phyloP scores from a whole-genome alignment of 108 stramenopile species.

The Skeletonema grethae region DNA sequence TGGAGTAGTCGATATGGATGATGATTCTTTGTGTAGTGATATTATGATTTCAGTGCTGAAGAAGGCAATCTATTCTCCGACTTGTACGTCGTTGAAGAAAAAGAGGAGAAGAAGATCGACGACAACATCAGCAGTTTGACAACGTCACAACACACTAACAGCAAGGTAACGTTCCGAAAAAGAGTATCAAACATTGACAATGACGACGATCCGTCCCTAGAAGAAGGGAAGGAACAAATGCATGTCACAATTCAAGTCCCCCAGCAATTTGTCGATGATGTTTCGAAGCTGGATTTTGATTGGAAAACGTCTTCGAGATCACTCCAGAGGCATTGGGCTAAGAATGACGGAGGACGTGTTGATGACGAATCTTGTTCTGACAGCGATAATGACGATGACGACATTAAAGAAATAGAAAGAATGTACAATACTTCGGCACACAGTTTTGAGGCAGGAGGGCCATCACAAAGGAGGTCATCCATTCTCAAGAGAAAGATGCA shows the following conservation, averaged over 20 bases:
- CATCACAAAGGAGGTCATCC: not conserved
- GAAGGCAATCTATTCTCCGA: not conserved
- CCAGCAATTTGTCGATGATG: not conserved
- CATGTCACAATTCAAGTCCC: not conserved
- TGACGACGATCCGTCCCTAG: not conserved
- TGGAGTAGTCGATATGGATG: not conserved
- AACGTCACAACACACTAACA: not conserved
- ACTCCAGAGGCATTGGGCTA: not conserved
- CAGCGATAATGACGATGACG: not conserved
- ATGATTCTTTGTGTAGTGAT: not conserved
- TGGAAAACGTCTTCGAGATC: not conserved
- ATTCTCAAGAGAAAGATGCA: not conserved
- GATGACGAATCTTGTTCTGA: not conserved
- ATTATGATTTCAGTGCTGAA: not conserved
- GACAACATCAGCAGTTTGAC: not conserved
- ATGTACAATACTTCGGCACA: not conserved
- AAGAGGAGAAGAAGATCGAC: slow-evolving; percentile 1
- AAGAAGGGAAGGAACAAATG: not conserved
- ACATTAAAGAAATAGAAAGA: not conserved
- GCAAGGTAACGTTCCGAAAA: not conserved
- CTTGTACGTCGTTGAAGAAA: not conserved
- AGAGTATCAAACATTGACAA: not conserved
- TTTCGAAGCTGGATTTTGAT: not conserved
- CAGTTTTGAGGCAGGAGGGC: not conserved
- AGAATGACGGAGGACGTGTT: not conserved